Evolutionary conservation across 2,329 filamentous ascomycete species (phyloP).

Genomic region (Penicillium sp.): DNA sequence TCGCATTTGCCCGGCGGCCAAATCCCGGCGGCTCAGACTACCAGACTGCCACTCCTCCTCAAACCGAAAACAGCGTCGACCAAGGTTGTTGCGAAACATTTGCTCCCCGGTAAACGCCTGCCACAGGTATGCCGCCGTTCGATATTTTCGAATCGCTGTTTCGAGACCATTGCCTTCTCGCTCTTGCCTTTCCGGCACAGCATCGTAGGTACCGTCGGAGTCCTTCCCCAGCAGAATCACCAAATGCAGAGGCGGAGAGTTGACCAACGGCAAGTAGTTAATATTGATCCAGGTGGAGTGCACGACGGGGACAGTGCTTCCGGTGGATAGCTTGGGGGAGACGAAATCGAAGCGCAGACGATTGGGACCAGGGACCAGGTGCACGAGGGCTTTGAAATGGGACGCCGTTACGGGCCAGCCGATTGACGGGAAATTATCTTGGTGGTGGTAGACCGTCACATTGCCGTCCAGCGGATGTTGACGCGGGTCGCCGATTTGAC

Average conservation of each 20-base stretch:
- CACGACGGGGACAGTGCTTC: conserved; percentile 63
- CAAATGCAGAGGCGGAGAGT: conserved; percentile 82
- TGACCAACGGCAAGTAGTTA: conserved; percentile 81
- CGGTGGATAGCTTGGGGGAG: conserved; percentile 76
- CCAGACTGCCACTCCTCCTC: conserved; percentile 95
- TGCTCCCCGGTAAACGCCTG: conserved; percentile 97
- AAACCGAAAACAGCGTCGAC: conserved; percentile 82
- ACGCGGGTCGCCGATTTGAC: conserved; percentile 75
- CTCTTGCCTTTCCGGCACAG: conserved; percentile 72
- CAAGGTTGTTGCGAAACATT: conserved; percentile 88
- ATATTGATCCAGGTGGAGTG: conserved; percentile 81
- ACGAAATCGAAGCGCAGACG: conserved; percentile 84
- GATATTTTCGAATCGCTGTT: conserved; percentile 82
- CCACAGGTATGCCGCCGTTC: conserved; percentile 95
- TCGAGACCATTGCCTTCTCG: conserved; percentile 82
- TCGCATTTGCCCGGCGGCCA: conserved; percentile 72
- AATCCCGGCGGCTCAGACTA: conserved; percentile 76
- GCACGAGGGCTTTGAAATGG: conserved; percentile 88
- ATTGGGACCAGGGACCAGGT: conserved; percentile 91
- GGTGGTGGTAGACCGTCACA: conserved; percentile 77
- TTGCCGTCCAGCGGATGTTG: conserved; percentile 75
- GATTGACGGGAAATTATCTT: conserved; percentile 81
- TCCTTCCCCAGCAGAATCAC: conserved; percentile 88
- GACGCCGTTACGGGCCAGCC: conserved; percentile 87
- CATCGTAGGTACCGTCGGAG: conserved; percentile 83